Conservation (phyloP, 1,284 basidiomycete species). For the Heterobasidion irregulare region DNA sequence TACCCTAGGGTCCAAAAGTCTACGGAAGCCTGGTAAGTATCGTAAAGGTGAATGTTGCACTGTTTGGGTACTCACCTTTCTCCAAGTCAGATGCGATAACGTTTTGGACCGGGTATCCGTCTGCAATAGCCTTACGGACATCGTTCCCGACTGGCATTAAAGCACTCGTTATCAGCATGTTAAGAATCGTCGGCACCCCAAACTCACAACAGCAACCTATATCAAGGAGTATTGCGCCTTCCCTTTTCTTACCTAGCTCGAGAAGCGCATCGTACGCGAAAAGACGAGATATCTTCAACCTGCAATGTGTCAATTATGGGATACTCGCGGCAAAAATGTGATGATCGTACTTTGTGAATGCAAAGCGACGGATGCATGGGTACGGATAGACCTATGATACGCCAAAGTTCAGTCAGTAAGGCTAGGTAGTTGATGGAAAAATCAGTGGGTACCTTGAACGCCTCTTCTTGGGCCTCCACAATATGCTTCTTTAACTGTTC, state of each 20-base stretch:
- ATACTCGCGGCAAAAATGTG: background rate
- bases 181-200: background rate
- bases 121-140: conserved; percentile 8
- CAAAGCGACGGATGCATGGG: conserved; percentile 3
- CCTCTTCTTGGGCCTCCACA: background rate
- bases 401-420: background rate
- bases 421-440: background rate
- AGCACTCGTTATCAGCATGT: too few species aligned
- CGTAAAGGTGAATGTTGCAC: background rate
- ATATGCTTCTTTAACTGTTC: conserved; percentile 2
- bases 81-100: conserved; percentile 15
- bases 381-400: background rate
- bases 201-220: conserved; percentile 19
- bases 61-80: background rate
- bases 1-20: conserved; percentile 20
- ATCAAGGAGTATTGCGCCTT: conserved; percentile 17
- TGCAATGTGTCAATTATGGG: background rate
- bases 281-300: conserved; percentile 11
- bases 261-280: conserved; percentile 14
- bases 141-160: conserved; percentile 6
- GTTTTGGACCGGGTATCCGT: conserved; percentile 10
- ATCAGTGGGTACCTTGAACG: background rate
- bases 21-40: background rate
- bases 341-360: background rate
- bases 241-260: conserved; percentile 13